These are phyloP conservation scores for Aspergillus melleus DNA, from an alignment of 2,329 filamentous ascomycete genomes.

Conservation along the genomic window DNA sequence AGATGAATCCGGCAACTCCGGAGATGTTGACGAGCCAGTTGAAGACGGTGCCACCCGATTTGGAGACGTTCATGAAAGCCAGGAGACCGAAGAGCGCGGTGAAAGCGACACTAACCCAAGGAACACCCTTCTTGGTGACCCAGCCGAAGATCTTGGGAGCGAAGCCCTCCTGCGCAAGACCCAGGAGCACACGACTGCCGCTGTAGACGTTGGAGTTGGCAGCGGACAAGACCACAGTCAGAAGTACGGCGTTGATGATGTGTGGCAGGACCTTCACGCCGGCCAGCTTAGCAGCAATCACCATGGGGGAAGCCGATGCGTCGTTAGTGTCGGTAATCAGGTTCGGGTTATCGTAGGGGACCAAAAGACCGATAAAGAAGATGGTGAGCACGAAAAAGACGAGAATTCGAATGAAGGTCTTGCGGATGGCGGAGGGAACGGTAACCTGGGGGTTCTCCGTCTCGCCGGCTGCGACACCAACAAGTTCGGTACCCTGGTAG, in stretches of 20 bases:
- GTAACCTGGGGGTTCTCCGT: slow-evolving; percentile 68
- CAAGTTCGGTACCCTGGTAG: slow-evolving; percentile 65
- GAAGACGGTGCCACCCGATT: slow-evolving; percentile 62
- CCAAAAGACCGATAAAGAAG: slow-evolving; percentile 68
- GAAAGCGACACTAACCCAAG: slow-evolving; percentile 42
- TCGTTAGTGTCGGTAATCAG: slow-evolving; percentile 42
- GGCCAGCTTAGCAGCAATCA: slow-evolving; percentile 39
- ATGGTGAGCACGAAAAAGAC: slow-evolving; percentile 49
- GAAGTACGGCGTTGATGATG: slow-evolving; percentile 39
- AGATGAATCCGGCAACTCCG: slow-evolving; percentile 32
- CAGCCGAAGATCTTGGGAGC: slow-evolving; percentile 43
- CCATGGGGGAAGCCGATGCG: slow-evolving; percentile 38
- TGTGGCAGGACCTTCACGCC: slow-evolving; percentile 34
- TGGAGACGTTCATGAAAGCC: slow-evolving; percentile 67
- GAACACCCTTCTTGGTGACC: slow-evolving; percentile 42
- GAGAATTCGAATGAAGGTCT: slow-evolving; percentile 73
- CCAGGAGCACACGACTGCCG: slow-evolving; percentile 66
- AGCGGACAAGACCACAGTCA: slow-evolving; percentile 41
- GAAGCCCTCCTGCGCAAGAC: slow-evolving; percentile 52
- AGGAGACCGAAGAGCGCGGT: slow-evolving; percentile 59
- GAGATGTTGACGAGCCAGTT: slow-evolving; percentile 35
- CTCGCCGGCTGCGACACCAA: slow-evolving; percentile 74
- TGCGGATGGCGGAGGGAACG: slow-evolving; percentile 69
- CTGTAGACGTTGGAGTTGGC: slow-evolving; percentile 42
- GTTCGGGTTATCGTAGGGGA: slow-evolving; percentile 60